Conservation (phyloP, 805 yeast species). For the Myxozyma lipomycoides region DNA sequence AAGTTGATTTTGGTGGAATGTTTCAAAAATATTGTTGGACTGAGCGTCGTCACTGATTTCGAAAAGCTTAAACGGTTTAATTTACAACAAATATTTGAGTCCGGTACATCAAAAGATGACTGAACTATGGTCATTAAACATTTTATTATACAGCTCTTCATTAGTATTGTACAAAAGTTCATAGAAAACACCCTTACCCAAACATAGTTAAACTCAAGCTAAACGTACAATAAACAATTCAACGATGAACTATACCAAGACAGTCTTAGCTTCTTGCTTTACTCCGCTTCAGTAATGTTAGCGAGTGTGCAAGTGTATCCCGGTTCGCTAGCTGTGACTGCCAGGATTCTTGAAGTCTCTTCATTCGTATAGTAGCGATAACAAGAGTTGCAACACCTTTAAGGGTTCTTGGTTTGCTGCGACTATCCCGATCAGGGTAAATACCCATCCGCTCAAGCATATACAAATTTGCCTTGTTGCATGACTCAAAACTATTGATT, state of each 20-base stretch:
- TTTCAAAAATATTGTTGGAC: conserved; percentile 78
- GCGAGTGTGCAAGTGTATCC: background rate
- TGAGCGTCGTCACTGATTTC: conserved; percentile 67
- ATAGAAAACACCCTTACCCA: background rate
- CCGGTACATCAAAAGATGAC: background rate
- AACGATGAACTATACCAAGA: too few relatives aligned
- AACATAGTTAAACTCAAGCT: background rate
- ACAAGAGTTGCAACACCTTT: conserved; percentile 33
- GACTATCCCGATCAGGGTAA: conserved; percentile 31
- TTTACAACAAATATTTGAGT: conserved; percentile 65
- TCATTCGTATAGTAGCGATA: conserved; percentile 34
- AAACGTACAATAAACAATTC: background rate
- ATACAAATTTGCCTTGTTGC: conserved; percentile 32
- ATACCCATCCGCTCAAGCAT: conserved; percentile 34
- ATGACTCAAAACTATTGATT: conserved; percentile 34
- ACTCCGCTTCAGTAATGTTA: background rate
- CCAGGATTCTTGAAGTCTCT: conserved; percentile 27
- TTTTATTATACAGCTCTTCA: background rate
- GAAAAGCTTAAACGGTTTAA: conserved; percentile 65
- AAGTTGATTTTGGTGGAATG: conserved; percentile 80
- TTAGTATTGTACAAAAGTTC: background rate
- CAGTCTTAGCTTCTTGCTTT: background rate
- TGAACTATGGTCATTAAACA: background rate
- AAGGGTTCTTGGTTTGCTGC: conserved; percentile 23
- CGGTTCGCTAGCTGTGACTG: conserved; percentile 3